phyloP scores from a whole-genome alignment of 2,329 filamentous ascomycete species.

The Penicillium corylophilum region DNA sequence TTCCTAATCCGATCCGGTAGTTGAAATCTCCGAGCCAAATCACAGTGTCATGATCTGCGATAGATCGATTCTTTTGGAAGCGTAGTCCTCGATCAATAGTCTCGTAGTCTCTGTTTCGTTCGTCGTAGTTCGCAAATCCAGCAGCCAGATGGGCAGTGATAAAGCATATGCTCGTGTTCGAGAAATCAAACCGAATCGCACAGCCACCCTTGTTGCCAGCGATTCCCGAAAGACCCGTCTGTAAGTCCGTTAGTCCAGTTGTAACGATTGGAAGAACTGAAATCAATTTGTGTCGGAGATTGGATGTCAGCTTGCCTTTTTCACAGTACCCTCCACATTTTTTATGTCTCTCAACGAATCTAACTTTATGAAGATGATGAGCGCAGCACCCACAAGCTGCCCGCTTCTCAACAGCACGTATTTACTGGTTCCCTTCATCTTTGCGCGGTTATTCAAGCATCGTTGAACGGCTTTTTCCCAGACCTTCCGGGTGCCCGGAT shows the following conservation, averaged over 20 bases:
- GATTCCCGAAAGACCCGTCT: slow-evolving; percentile 88
- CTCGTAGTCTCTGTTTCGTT: slow-evolving; percentile 87
- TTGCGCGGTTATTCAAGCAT: slow-evolving; percentile 72
- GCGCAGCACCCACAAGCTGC: slow-evolving; percentile 88
- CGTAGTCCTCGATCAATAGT: slow-evolving; percentile 83
- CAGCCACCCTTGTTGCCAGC: slow-evolving; percentile 98
- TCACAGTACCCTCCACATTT: slow-evolving; percentile 93
- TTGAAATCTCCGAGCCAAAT: slow-evolving; percentile 99
- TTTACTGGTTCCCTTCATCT: slow-evolving; percentile 64
- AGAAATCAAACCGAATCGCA: slow-evolving; percentile 92
- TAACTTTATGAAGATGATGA: slow-evolving; percentile 86
- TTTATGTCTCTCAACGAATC: slow-evolving; percentile 79
- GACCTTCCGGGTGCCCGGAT: slow-evolving; percentile 76
- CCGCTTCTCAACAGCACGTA: slow-evolving; percentile 90
- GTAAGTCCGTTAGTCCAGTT: slow-evolving; percentile 35
- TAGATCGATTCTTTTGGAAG: slow-evolving; percentile 86
- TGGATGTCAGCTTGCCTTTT: slow-evolving; percentile 59
- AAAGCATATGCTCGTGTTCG: slow-evolving; percentile 88
- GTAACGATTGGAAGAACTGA: neutral
- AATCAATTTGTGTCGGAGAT: neutral
- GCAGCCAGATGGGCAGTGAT: slow-evolving; percentile 95
- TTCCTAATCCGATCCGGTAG: slow-evolving; percentile 84
- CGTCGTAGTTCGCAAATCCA: slow-evolving; percentile 94
- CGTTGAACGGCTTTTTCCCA: slow-evolving; percentile 83
- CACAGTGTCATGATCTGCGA: slow-evolving; percentile 87